These are phyloP conservation scores for Triticum urartu DNA, from an alignment of 176 grass and related monocot genomes.

Conservation along the genomic window DNA sequence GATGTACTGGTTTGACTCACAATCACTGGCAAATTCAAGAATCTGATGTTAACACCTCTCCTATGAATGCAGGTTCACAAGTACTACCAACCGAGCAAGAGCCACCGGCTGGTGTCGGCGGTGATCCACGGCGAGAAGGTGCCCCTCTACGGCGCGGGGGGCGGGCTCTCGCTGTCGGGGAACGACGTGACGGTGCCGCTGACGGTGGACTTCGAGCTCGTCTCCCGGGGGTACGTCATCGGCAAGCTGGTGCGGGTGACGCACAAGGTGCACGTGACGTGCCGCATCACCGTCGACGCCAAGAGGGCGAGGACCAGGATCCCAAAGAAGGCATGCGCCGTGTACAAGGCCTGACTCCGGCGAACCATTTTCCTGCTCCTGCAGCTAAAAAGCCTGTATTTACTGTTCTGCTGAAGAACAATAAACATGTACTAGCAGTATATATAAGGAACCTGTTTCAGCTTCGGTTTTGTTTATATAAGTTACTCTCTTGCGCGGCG, in stretches of 20 bases:
- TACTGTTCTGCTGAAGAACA: slow-evolving; percentile 37
- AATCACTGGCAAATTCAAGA: no score
- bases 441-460: slow-evolving; percentile 8
- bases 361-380: neutral
- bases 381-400: slow-evolving; percentile 18
- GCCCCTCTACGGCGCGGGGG: slow-evolving; percentile 84
- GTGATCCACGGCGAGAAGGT: slow-evolving; percentile 73
- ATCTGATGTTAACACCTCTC: neutral
- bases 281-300: slow-evolving; percentile 49
- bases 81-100: slow-evolving; percentile 97
- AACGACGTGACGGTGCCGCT: slow-evolving; percentile 56
- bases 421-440: slow-evolving; percentile 11
- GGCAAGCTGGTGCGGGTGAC: slow-evolving; percentile 91
- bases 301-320: slow-evolving; percentile 67
- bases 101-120: slow-evolving; percentile 45
- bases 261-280: slow-evolving; percentile 66
- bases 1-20: no score
- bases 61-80: slow-evolving; percentile 54
- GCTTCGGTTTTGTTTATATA: slow-evolving; percentile 27
- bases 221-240: slow-evolving; percentile 75
- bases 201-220: slow-evolving; percentile 72
- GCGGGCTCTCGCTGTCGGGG: slow-evolving; percentile 53
- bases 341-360: slow-evolving; percentile 34
- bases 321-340: slow-evolving; percentile 57
- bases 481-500: neutral